Base-by-base conservation (phyloP, 2,329 filamentous ascomycete species). In the Calonectria hawksworthii region DNA sequence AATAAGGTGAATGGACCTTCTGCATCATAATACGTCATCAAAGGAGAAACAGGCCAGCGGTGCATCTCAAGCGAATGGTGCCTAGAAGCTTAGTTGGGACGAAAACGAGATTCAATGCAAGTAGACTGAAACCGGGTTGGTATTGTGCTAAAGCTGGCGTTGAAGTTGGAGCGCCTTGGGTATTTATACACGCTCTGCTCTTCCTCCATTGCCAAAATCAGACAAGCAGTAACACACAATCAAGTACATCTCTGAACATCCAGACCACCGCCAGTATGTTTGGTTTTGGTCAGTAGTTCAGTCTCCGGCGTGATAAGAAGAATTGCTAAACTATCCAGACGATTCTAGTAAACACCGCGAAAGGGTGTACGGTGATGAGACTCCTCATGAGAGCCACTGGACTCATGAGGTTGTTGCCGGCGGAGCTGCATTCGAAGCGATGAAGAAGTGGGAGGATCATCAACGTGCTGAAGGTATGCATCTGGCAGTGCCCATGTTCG, bases 381-480 rank as follows among this genome's bases (percentile, higher is more conserved):
- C 32, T 5, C 68, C 23, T 18, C 89, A 94, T 86, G 86, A 94
- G 86, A 88, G 90, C 80, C 90, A 90, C 82, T 86, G 94, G 82
- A 90, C 90, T 79, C 94, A 96, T 86, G 94, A 97, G 87, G 83
- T 95, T 63, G 83, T 96, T 71, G 94, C 93, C 77, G 94, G 94
- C 76, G 95, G 92, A 73, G 94, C 94, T 73, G 92, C 93, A 76
- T 96, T 96, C 83, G 93, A 92, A 77, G 95, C 92, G 80, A 94
- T 96, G 90, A 95, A 95, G 89, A 88, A 93, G 28, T 96, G 93
- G 81, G 94, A 96, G 86, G 93, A 96, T 84, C 88, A 91, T 80
- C 93, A 96, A 87, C 93, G 93, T 81, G 88, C 86, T 72, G 88
- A 94, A 83, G 94, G 74, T 73, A 64, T 14, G 69, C 26, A 30